Conservation (phyloP, 352 stramenopile genomes). For the Pythium sp. region DNA sequence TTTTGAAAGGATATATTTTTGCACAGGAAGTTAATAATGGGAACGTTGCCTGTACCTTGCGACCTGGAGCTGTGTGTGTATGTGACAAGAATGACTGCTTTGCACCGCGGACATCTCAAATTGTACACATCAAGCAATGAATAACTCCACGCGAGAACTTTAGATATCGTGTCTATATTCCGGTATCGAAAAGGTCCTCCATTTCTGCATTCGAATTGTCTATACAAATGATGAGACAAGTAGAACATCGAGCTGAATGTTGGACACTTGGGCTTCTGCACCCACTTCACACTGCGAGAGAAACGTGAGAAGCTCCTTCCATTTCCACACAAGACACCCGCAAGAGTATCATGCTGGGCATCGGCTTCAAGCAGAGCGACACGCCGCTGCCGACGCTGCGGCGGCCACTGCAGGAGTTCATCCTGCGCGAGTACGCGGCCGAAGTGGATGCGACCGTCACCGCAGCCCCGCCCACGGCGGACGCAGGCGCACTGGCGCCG, state of each 20-base stretch:
- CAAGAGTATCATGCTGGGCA: slow-evolving; percentile 60
- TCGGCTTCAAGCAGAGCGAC: slow-evolving; percentile 77
- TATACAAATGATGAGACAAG: background rate
- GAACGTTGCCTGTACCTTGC: too few relatives aligned
- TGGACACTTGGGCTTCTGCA: background rate
- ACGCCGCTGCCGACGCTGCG: slow-evolving; percentile 33
- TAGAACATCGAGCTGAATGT: background rate
- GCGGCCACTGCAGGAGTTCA: slow-evolving; percentile 62
- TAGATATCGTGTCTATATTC: too few relatives aligned
- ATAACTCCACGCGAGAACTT: too few relatives aligned
- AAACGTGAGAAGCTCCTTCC: background rate
- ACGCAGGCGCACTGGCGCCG: slow-evolving; percentile 6
- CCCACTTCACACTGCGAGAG: background rate
- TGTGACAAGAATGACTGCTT: too few relatives aligned
- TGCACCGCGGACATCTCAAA: too few relatives aligned
- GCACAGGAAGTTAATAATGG: too few relatives aligned
- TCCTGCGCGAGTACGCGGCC: slow-evolving; percentile 64
- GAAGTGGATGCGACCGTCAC: background rate
- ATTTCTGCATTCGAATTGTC: background rate
- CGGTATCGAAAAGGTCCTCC: background rate
- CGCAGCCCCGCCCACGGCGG: background rate
- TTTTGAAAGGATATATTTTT: too few relatives aligned
- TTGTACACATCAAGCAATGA: too few relatives aligned
- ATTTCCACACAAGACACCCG: background rate
- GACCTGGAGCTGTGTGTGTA: too few relatives aligned